phyloP scores from a whole-genome alignment of 2,329 filamentous ascomycete genomes.

The Sporothrix protearum region DNA sequence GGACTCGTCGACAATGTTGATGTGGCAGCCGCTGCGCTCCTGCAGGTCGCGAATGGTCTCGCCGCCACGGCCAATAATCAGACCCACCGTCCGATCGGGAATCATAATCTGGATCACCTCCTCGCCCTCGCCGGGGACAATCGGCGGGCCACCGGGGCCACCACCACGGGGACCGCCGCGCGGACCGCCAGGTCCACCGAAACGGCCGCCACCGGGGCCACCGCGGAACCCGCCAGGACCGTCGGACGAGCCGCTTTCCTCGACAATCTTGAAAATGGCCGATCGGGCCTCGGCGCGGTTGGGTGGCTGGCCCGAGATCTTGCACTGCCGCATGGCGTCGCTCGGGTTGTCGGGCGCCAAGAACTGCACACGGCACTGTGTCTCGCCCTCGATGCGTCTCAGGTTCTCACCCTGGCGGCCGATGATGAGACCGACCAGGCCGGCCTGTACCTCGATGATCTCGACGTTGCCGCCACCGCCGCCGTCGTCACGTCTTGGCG shows the following conservation, averaged over 20 bases:
- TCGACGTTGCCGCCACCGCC: slow-evolving; percentile 67
- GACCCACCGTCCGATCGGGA: slow-evolving; percentile 83
- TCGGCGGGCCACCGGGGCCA: slow-evolving; percentile 34
- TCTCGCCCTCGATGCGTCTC: slow-evolving; percentile 77
- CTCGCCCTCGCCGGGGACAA: slow-evolving; percentile 67
- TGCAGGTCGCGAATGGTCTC: slow-evolving; percentile 92
- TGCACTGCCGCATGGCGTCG: slow-evolving; percentile 75
- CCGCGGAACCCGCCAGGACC: slow-evolving; percentile 40
- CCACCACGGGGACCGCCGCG: slow-evolving; percentile 33
- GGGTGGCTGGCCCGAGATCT: slow-evolving; percentile 71
- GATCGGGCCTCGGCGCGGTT: slow-evolving; percentile 73
- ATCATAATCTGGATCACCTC: slow-evolving; percentile 92
- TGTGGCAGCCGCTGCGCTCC: slow-evolving; percentile 87
- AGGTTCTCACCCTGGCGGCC: slow-evolving; percentile 87
- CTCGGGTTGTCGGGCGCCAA: slow-evolving; percentile 69
- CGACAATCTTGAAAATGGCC: slow-evolving; percentile 83
- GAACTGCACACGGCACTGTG: slow-evolving; percentile 82
- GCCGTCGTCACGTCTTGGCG: slow-evolving; percentile 24
- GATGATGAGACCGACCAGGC: slow-evolving; percentile 84
- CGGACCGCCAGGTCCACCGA: slow-evolving; percentile 32
- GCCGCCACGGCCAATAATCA: slow-evolving; percentile 90
- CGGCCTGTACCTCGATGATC: slow-evolving; percentile 81
- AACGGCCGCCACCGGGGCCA: slow-evolving; percentile 35
- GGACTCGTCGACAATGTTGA: slow-evolving; percentile 90
- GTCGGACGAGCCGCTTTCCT: slow-evolving; percentile 68